Evolutionary conservation across 768 basidiomycete genomes (phyloP).

Genomic region (Sutorius australiensis): DNA sequence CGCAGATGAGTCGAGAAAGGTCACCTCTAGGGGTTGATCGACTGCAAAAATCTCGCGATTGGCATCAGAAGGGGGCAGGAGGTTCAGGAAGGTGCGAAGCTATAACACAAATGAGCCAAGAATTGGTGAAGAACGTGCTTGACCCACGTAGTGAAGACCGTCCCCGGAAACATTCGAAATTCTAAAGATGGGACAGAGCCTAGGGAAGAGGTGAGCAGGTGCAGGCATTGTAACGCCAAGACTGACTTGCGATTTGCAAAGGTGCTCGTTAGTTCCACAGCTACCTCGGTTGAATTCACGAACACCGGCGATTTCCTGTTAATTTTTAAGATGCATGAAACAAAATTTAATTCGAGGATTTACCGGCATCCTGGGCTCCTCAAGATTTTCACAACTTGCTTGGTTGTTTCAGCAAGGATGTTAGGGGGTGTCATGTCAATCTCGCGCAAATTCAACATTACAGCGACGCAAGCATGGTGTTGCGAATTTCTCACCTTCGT

Average conservation of each 20-base stretch:
- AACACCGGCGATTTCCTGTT: slow-evolving; percentile 77
- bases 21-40: slow-evolving; percentile 77
- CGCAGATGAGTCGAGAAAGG: background rate
- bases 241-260: slow-evolving; percentile 72
- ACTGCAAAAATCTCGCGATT: slow-evolving; percentile 77
- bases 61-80: slow-evolving; percentile 82
- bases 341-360: slow-evolving; percentile 14
- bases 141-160: slow-evolving; percentile 69
- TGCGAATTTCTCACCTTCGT: slow-evolving; percentile 63
- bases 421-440: slow-evolving; percentile 98
- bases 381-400: slow-evolving; percentile 89
- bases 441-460: slow-evolving; percentile 27
- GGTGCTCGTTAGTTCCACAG: slow-evolving; percentile 70
- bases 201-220: slow-evolving; percentile 28
- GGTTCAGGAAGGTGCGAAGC: slow-evolving; percentile 88
- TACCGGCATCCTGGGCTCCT: slow-evolving; percentile 90
- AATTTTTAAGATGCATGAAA: background rate
- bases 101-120: slow-evolving; percentile 28
- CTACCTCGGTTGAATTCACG: slow-evolving; percentile 75
- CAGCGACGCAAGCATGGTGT: background rate
- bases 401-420: slow-evolving; percentile 84
- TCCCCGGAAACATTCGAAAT: slow-evolving; percentile 95
- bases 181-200: slow-evolving; percentile 87
- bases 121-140: background rate
- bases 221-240: background rate